phyloP scores from a whole-genome alignment of 108 stramenopile genomes.

The Epithemia pelagica region DNA sequence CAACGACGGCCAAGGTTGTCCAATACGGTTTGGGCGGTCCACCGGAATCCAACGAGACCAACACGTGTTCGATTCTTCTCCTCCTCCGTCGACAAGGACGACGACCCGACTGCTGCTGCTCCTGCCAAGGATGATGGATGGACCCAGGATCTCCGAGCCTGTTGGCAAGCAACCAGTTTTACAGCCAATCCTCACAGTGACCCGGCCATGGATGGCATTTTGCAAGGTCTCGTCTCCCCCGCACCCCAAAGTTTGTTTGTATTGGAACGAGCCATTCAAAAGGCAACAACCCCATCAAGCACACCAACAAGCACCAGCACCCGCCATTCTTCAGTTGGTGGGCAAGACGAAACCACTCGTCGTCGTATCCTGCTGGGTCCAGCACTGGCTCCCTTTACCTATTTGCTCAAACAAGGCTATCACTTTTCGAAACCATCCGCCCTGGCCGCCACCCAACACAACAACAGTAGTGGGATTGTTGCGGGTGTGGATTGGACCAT shows the following conservation, averaged over 20 bases:
- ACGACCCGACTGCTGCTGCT: too few species aligned
- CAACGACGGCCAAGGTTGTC: too few species aligned
- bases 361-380: background rate
- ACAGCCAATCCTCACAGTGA: conserved; percentile 18
- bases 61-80: too few species aligned
- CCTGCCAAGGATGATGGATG: too few species aligned
- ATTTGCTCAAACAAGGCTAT: conserved; percentile 9
- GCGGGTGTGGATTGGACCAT: conserved; percentile 2
- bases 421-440: background rate
- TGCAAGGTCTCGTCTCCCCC: conserved; percentile 15
- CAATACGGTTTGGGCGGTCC: too few species aligned
- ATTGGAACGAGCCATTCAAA: conserved; percentile 16
- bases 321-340: too few species aligned
- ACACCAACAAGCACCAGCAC: background rate
- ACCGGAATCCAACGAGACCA: too few species aligned
- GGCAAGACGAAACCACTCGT: background rate
- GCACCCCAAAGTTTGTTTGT: conserved; percentile 26
- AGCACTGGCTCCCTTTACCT: background rate
- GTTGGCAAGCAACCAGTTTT: conserved; percentile 15
- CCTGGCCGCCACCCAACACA: background rate
- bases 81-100: too few species aligned
- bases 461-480: background rate
- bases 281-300: background rate
- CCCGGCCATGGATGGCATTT: conserved; percentile 5
- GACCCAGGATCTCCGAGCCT: too few species aligned